These are phyloP conservation scores for Eucalyptus grandis DNA, from an alignment of 345 rosid genomes.

Conservation along the genomic window DNA sequence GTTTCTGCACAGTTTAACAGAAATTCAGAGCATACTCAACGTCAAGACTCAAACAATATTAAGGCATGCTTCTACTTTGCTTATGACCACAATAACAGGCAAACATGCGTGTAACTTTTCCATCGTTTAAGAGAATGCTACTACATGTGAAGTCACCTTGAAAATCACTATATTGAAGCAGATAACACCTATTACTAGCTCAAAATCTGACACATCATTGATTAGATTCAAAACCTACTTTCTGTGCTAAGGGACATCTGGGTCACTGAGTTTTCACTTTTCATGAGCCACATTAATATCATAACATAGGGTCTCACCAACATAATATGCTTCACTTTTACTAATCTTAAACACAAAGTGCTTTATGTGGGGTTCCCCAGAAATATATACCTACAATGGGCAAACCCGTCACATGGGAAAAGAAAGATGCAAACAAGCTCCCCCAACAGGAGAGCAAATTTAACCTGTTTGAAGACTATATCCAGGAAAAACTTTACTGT, in stretches of 20 bases:
- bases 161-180: background rate
- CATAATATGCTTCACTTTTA: background rate
- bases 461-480: background rate
- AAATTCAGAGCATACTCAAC: background rate
- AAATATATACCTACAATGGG: background rate
- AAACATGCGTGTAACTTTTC: background rate
- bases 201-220: background rate
- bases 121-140: background rate
- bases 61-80: background rate
- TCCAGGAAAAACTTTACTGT: background rate
- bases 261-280: background rate
- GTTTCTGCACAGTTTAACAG: conserved; percentile 19
- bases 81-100: background rate
- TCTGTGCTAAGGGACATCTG: background rate
- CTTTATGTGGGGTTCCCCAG: background rate
- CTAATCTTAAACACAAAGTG: background rate
- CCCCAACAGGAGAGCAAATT: background rate
- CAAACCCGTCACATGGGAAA: background rate
- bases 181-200: background rate
- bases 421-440: background rate
- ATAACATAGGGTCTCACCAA: background rate
- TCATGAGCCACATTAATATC: background rate
- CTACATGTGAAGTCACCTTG: background rate
- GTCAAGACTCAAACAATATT: background rate
- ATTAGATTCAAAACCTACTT: background rate